Percentiles rank a stretch among this genome's conserved stretches.
phyloP scores from a whole-genome alignment of 352 stramenopile species.

The Phytophthora hybrid region DNA sequence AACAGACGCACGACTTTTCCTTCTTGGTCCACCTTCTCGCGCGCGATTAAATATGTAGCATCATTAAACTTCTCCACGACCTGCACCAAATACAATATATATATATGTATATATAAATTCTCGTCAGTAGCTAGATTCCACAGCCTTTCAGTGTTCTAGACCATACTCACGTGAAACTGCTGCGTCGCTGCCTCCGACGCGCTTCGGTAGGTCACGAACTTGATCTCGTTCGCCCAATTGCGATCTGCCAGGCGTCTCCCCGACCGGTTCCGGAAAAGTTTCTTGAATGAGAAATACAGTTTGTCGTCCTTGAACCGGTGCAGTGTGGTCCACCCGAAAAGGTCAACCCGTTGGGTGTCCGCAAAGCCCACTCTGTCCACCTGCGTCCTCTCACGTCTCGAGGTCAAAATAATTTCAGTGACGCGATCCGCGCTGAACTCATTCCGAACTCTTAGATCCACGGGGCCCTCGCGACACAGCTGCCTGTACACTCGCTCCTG shows the following conservation, averaged over 20 bases:
- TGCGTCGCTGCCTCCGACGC: constrained; percentile 43
- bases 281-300: constrained; percentile 59
- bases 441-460: constrained; percentile 6
- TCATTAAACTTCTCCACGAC: constrained; percentile 63
- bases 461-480: constrained; percentile 34
- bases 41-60: constrained; percentile 60
- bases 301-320: constrained; percentile 47
- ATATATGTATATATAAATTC: neutral
- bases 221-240: constrained; percentile 57
- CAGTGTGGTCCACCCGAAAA: constrained; percentile 64
- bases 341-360: constrained; percentile 28
- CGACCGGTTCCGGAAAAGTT: constrained; percentile 48
- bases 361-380: constrained; percentile 54
- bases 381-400: constrained; percentile 39
- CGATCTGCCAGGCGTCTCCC: constrained; percentile 48
- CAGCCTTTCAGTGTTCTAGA: neutral
- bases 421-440: constrained; percentile 39
- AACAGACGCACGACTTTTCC: constrained; percentile 42
- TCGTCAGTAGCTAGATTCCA: neutral
- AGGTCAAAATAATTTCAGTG: constrained; percentile 54
- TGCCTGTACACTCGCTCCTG: constrained; percentile 36
- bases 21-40: constrained; percentile 43
- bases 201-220: constrained; percentile 56
- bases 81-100: constrained; percentile 12
- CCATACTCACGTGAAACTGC: constrained; percentile 35